Conservation (phyloP, 352 stramenopile genomes). For the Phytopythium montanum region DNA sequence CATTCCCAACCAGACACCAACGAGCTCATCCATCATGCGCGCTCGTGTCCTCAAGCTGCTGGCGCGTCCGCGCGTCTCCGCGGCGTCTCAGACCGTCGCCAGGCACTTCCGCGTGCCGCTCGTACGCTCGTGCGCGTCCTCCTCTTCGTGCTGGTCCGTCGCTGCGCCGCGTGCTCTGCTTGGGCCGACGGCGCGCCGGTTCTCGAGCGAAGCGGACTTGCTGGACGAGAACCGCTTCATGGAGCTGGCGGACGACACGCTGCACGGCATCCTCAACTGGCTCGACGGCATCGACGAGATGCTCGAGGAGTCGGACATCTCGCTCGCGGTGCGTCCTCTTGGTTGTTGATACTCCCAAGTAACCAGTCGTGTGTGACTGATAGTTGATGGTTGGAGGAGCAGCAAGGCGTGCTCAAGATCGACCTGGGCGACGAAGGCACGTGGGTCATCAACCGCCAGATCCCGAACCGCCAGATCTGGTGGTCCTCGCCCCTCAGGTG, state of each 20-base stretch:
- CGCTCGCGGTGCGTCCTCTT: conserved; percentile 49
- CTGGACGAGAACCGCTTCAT: conserved; percentile 69
- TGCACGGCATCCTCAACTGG: conserved; percentile 75
- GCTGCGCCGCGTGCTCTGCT: neutral
- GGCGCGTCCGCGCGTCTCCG: neutral
- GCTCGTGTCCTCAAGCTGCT: conserved; percentile 5
- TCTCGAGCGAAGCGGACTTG: conserved; percentile 6
- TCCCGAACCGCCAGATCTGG: conserved; percentile 96
- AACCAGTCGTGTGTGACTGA: neutral
- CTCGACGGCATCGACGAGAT: conserved; percentile 85
- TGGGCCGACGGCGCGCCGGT: neutral
- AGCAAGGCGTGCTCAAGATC: conserved; percentile 96
- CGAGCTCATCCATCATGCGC: neutral
- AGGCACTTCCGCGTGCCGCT: neutral
- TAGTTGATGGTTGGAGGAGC: conserved; percentile 7
- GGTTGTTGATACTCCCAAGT: too few relatives aligned
- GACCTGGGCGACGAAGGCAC: conserved; percentile 91
- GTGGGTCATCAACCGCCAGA: conserved; percentile 98
- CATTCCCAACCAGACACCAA: neutral
- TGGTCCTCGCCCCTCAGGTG: conserved; percentile 95
- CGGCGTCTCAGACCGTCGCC: neutral
- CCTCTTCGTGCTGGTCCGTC: neutral
- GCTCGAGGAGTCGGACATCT: conserved; percentile 80
- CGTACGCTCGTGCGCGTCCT: neutral
- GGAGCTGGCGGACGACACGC: conserved; percentile 66